These are phyloP conservation scores for Hypoxylon sp. DNA, from an alignment of 2,329 filamentous ascomycete genomes.

Conservation along the genomic window DNA sequence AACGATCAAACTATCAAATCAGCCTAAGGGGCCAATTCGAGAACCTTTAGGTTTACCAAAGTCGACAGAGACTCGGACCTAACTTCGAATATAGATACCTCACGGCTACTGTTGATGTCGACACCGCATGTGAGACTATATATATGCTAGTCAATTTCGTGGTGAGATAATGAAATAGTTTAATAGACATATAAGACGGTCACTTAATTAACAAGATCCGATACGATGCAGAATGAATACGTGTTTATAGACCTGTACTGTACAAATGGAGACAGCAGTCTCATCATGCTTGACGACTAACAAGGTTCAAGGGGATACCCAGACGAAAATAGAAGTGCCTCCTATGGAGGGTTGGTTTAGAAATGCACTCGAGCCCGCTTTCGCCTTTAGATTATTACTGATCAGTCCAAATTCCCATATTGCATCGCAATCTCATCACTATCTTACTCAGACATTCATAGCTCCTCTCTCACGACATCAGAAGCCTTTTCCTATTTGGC, in stretches of 20 bases:
- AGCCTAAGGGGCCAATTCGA: no score
- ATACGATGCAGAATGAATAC: constrained; percentile 27
- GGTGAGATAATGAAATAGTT: no score
- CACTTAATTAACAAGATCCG: no score
- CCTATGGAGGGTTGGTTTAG: constrained; percentile 4
- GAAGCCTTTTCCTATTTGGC: constrained; percentile 64
- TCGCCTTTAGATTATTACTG: constrained; percentile 27
- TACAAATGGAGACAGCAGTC: constrained; percentile 30
- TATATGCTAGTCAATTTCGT: no score
- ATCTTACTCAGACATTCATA: constrained; percentile 21
- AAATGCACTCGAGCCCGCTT: constrained; percentile 28
- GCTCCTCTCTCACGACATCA: constrained; percentile 10
- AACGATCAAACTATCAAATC: no score
- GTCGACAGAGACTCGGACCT: no score
- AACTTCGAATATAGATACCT: no score
- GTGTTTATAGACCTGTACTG: constrained; percentile 24
- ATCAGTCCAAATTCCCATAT: constrained; percentile 21
- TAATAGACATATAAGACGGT: no score
- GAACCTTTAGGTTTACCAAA: no score
- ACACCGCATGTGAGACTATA: no score
- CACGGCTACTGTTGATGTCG: no score
- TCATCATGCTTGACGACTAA: constrained; percentile 25
- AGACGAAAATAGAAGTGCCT: constrained; percentile 13
- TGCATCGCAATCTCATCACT: constrained; percentile 25
- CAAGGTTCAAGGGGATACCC: constrained; percentile 22